Evolutionary conservation across 768 basidiomycete species (phyloP), one percentile per base, ranked within the genome.

Genomic region (Daedaleopsis nitida): DNA sequence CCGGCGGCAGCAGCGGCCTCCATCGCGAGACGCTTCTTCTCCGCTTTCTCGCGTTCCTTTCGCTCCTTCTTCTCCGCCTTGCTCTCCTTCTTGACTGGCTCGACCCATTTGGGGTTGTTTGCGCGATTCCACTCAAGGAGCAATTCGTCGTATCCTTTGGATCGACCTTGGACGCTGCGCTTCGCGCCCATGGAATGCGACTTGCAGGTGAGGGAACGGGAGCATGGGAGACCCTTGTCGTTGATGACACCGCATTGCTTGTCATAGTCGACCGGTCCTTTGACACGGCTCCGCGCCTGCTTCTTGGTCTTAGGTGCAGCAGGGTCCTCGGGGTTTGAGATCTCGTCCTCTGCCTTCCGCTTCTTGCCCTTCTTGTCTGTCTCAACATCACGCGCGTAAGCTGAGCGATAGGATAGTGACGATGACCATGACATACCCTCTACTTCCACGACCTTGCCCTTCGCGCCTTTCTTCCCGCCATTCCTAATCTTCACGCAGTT

Each of bases 151-250:
- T 94, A 98, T 8, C 77, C 73, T 55, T 88, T 83, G 0, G 92
- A 91, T 5, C 96, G 92, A 37, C 93, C 93, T 63, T 84, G 83
- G 1, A 99, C 96, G 10, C 91, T 86, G 17, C 96, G 90, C 75
- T 99, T 99, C 12, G 94, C 91, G 14, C 94, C 94, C 89, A 99
- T 96, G 2, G 93, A 90, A 72, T 99, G 96, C 6, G 96, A 94
- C 75, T 99, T 99, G 80, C 96, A 99, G 0, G 96, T 98, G 39
- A 99, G 83, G 8, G 94, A 94, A 27, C 96, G 91, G 13, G 94
- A 94, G 71, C 96, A 99, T 0, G 93, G 94, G 8, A 94, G 77
- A 47, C 83, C 83, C 74, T 97, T 97, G 77, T 96, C 95, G 76
- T 96, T 98, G 73, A 97, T 96, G 39, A 98, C 96, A 53, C 96